Conservation (phyloP, 305 asterid genomes). For the Solanum aculeatissimum region DNA sequence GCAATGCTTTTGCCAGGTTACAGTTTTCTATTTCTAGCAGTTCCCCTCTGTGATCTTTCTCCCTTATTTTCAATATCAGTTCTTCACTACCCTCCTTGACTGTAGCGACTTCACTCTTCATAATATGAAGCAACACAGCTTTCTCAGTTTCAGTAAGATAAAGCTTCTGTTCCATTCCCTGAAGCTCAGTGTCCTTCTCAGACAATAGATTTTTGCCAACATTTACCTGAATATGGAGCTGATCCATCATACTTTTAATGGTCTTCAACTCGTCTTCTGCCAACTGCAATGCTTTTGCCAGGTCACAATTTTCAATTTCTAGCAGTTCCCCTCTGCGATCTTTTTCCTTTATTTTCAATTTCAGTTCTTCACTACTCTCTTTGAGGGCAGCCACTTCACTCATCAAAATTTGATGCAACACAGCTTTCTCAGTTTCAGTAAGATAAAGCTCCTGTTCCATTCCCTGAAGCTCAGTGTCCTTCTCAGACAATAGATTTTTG, state of each 20-base stretch:
- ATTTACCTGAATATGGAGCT: conserved; percentile 31
- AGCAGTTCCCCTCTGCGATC: conserved; percentile 33
- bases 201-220: conserved; percentile 23
- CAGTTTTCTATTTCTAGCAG: conserved; percentile 30
- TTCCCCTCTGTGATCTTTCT: conserved; percentile 39
- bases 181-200: conserved; percentile 34
- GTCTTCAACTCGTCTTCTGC: conserved; percentile 38
- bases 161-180: conserved; percentile 40
- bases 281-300: conserved; percentile 39
- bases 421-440: conserved; percentile 30
- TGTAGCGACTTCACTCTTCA: conserved; percentile 30
- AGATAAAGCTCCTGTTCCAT: conserved; percentile 37
- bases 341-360: conserved; percentile 35
- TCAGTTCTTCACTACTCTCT: conserved; percentile 41
- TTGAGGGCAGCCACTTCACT: conserved; percentile 29
- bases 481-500: conserved; percentile 24
- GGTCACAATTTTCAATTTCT: conserved; percentile 30
- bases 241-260: conserved; percentile 23
- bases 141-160: conserved; percentile 29
- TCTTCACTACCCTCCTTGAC: conserved; percentile 45
- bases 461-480: conserved; percentile 33
- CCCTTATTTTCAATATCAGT: conserved; percentile 32
- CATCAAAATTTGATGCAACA: conserved; percentile 31
- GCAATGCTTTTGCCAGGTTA: conserved; percentile 37
- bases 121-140: conserved; percentile 23